A percentile compares a stretch with the other conserved stretches of the same genome.
phyloP scores from a whole-genome alignment of 306 rosid species.

The Ziziphus jujuba region DNA sequence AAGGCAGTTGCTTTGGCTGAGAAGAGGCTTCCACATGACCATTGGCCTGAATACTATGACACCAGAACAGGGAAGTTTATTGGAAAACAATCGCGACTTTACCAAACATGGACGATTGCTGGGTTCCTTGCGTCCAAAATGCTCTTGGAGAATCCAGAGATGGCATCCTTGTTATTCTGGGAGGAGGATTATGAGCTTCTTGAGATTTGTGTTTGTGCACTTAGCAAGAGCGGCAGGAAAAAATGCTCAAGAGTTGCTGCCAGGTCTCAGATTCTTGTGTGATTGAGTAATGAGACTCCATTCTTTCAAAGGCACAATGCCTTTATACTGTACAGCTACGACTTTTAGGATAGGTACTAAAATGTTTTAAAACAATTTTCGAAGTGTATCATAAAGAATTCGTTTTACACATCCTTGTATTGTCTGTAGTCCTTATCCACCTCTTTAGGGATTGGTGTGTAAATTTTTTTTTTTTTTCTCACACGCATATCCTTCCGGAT shows the following conservation, averaged over 20 bases:
- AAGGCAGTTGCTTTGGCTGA: slow-evolving; percentile 78
- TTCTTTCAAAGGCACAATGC: slow-evolving; percentile 22
- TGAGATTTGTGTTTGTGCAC: slow-evolving; percentile 81
- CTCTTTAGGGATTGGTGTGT: no score
- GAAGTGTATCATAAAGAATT: slow-evolving; percentile 1
- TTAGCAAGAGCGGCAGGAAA: slow-evolving; percentile 72
- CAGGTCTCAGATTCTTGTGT: slow-evolving; percentile 79
- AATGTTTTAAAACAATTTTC: slow-evolving; percentile 2
- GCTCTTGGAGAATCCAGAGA: slow-evolving; percentile 83
- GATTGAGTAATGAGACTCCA: slow-evolving; percentile 15
- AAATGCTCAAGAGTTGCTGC: slow-evolving; percentile 85
- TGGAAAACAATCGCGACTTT: slow-evolving; percentile 81
- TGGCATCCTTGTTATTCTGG: slow-evolving; percentile 70
- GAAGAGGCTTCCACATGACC: slow-evolving; percentile 65
- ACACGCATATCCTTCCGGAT: no score
- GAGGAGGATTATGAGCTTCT: slow-evolving; percentile 90
- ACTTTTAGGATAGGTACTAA: slow-evolving; percentile 24
- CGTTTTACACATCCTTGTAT: not conserved
- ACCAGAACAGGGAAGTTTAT: slow-evolving; percentile 75
- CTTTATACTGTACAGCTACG: slow-evolving; percentile 32
- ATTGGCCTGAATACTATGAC: slow-evolving; percentile 97
- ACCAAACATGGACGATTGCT: slow-evolving; percentile 94
- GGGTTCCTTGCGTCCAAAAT: slow-evolving; percentile 90
- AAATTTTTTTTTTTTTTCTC: no score
- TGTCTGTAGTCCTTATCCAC: no score